These are phyloP conservation scores for Aspergillus fumigatus DNA, from an alignment of 2,329 filamentous ascomycete genomes.

Conservation along the genomic window DNA sequence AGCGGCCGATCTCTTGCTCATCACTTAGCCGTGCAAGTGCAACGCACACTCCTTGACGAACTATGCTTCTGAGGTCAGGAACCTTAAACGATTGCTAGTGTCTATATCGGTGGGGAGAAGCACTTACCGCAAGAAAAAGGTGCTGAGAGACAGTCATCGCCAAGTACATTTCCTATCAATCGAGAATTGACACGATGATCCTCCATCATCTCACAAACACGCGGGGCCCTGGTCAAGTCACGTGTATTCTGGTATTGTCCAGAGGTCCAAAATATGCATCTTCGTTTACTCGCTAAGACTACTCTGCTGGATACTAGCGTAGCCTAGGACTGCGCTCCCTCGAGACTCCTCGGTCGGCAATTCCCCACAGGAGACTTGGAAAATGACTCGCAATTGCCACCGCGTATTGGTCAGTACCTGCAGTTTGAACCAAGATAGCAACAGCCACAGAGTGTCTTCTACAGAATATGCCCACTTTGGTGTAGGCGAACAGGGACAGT, in stretches of 20 bases:
- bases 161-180: not conserved
- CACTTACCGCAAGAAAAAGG: not conserved
- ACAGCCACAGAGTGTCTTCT: no score
- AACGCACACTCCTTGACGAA: not conserved
- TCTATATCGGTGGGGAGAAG: not conserved
- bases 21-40: not conserved
- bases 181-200: not conserved
- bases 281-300: no score
- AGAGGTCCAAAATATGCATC: not conserved
- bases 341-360: no score
- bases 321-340: no score
- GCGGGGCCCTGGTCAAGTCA: not conserved
- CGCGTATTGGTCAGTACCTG: no score
- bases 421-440: no score
- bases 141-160: not conserved
- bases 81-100: not conserved
- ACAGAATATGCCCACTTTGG: no score
- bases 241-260: not conserved
- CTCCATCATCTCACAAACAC: not conserved
- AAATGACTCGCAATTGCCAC: no score
- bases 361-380: no score
- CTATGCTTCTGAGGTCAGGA: not conserved
- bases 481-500: no score
- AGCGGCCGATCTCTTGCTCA: not conserved
- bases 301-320: no score